phyloP scores from a whole-genome alignment of 1,284 basidiomycete species.

The Calocybe gambosa region DNA sequence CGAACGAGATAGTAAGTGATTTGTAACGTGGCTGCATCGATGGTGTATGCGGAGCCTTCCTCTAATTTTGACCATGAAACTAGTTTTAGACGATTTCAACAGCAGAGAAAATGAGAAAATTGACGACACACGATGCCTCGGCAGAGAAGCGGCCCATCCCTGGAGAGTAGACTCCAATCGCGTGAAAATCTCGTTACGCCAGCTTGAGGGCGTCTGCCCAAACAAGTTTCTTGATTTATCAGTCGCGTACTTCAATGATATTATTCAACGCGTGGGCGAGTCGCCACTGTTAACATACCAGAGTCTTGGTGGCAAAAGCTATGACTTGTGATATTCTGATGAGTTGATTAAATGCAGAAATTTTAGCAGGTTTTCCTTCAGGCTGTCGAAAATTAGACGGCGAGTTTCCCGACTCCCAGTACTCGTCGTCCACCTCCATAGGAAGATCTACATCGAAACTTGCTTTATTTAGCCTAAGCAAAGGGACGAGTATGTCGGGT shows the following conservation, averaged over 20 bases:
- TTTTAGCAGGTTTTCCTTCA: conserved; percentile 46
- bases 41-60: conserved; percentile 48
- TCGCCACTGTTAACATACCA: conserved; percentile 39
- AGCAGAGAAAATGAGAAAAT: background rate
- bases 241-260: conserved; percentile 56
- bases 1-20: conserved; percentile 64
- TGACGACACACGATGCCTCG: conserved; percentile 51
- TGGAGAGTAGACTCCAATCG: conserved; percentile 67
- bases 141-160: conserved; percentile 68
- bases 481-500: conserved; percentile 6
- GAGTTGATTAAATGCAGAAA: conserved; percentile 61
- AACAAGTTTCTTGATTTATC: conserved; percentile 54
- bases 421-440: conserved; percentile 82
- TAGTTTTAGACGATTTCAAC: conserved; percentile 21
- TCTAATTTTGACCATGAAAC: conserved; percentile 66
- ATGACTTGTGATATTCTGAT: conserved; percentile 69
- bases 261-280: conserved; percentile 8
- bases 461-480: conserved; percentile 10
- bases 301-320: conserved; percentile 63
- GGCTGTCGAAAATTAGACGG: conserved; percentile 59
- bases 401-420: conserved; percentile 58
- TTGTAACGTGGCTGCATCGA: conserved; percentile 65
- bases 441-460: conserved; percentile 79
- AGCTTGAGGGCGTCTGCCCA: conserved; percentile 34
- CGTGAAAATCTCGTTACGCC: conserved; percentile 56